These are phyloP conservation scores for Neofusicoccum laricinum DNA, from an alignment of 2,329 filamentous ascomycete species.

Conservation along the genomic window DNA sequence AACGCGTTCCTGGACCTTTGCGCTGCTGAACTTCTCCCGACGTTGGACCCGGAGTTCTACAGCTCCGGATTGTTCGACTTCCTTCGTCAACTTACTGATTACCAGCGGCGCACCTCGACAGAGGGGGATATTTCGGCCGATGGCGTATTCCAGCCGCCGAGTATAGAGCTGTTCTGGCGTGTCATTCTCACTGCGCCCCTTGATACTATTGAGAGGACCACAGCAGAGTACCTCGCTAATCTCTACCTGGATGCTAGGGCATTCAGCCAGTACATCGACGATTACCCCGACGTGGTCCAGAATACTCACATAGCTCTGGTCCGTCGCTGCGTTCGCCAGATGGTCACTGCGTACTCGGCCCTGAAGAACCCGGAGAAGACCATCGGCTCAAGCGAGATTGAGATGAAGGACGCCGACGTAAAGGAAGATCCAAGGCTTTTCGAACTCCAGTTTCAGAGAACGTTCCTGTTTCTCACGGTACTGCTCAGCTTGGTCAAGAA, in stretches of 20 bases:
- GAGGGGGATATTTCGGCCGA: slow-evolving; percentile 47
- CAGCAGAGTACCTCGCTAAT: slow-evolving; percentile 69
- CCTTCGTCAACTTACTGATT: slow-evolving; percentile 43
- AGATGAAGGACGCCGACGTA: neutral
- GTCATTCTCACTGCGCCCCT: slow-evolving; percentile 69
- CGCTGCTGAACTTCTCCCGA: slow-evolving; percentile 56
- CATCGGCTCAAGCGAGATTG: neutral
- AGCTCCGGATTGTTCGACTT: slow-evolving; percentile 63
- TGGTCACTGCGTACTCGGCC: slow-evolving; percentile 6
- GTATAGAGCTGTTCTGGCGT: slow-evolving; percentile 75
- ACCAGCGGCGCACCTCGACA: neutral
- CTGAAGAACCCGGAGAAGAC: neutral
- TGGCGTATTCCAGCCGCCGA: slow-evolving; percentile 51
- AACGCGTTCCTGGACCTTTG: slow-evolving; percentile 47
- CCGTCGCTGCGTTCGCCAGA: slow-evolving; percentile 64
- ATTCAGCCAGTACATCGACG: neutral
- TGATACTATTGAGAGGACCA: slow-evolving; percentile 62
- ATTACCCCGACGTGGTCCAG: slow-evolving; percentile 35
- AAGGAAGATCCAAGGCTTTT: neutral
- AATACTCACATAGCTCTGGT: slow-evolving; percentile 68
- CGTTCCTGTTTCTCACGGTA: slow-evolving; percentile 33
- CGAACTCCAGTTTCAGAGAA: slow-evolving; percentile 30
- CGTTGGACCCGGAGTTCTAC: slow-evolving; percentile 56
- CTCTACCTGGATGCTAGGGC: slow-evolving; percentile 61
- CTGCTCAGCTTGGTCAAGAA: slow-evolving; percentile 20